phyloP scores from a whole-genome alignment of 257 asterid species.

The Solanum sitiens region DNA sequence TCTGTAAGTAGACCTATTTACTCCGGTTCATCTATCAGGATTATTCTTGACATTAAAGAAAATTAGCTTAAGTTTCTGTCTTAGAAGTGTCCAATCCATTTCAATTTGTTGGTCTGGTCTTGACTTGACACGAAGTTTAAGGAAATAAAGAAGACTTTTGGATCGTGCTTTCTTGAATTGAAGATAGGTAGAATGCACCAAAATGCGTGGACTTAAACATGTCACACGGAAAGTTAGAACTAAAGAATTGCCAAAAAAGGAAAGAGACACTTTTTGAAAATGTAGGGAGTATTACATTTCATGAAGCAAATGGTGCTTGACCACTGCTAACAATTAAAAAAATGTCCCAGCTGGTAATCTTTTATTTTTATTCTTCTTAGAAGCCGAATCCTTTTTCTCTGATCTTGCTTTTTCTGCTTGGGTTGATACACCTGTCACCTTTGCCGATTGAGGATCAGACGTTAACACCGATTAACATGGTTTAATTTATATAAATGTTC shows the following conservation, averaged over 20 bases:
- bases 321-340: background rate
- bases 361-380: background rate
- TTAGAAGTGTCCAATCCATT: background rate
- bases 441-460: background rate
- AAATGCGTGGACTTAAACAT: background rate
- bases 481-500: background rate
- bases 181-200: background rate
- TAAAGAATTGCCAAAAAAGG: no score
- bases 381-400: background rate
- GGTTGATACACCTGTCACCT: background rate
- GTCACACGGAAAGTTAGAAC: background rate
- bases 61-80: background rate
- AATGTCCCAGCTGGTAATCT: background rate
- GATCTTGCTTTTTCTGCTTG: background rate
- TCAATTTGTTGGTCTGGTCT: background rate
- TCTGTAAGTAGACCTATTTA: background rate
- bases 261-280: background rate
- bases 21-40: background rate
- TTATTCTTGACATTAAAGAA: background rate
- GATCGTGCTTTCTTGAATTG: background rate
- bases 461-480: background rate
- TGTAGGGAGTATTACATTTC: background rate
- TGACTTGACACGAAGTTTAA: background rate
- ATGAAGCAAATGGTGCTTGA: background rate
- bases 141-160: background rate